Evolutionary conservation across 306 rosid species (phyloP), one percentile per base, ranked within the genome.

Genomic region (Gastrolobium bilobum): DNA sequence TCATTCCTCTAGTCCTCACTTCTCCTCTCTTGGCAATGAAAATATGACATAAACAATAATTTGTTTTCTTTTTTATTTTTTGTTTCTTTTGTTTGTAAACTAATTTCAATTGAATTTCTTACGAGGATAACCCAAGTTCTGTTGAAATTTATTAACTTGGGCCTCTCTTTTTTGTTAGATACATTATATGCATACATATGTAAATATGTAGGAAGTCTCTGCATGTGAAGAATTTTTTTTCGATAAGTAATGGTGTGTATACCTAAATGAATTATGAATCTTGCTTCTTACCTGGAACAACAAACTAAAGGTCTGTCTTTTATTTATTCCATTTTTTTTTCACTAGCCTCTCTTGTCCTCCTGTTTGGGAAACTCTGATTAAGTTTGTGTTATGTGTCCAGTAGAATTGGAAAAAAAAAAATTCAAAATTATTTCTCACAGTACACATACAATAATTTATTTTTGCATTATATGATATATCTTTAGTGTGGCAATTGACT

Each of bases 61-160:
- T 20, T 20, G 4, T 64, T 14, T 44, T 40, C 26, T 5, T 70
- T 43, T 57, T 8, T 4, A 30, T 31, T 33, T 39, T 33, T 7
- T 51, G 9, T 20, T 63, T 80, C 33, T 52, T 34, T 64, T 80
- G 63, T 40, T 54, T 40, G 6, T 43, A 72, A 33, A 53, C 34
- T 31, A 31, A 15, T 71, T 62, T 63, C 31, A 71, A 30, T 71
- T 40, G 57, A 77, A 65, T 29, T 64, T 65, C 43, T 26, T 64
- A 2, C 44, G 3, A 61, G 39, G 26, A 70, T 6, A 15, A 53
- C 34, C 15, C 58, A 5, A 62, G 37, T n/a, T 51, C n/a, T 40
- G 30, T 35, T 61, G 15, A 61, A 61, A 30, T 61, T 54, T 10
- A 9, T 10, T 50, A 6, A 40, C 7, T 50, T 62, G 9, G 6